These are phyloP conservation scores for Globisporangium uncinulatum DNA, from an alignment of 352 stramenopile species.

Conservation along the genomic window DNA sequence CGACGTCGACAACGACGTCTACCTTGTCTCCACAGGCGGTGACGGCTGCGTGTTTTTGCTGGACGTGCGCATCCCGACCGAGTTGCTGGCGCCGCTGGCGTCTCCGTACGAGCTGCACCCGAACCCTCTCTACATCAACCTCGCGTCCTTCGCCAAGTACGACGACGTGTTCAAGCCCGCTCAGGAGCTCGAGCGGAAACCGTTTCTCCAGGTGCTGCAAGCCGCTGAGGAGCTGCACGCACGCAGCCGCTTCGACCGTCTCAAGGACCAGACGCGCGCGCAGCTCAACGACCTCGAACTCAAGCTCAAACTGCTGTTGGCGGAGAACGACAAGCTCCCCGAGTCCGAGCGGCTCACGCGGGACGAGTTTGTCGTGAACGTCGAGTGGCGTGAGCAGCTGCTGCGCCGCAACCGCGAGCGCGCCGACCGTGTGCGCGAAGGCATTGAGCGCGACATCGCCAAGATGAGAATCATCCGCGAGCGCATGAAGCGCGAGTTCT, in stretches of 20 bases:
- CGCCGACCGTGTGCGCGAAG: constrained; percentile 53
- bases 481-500: constrained; percentile 90
- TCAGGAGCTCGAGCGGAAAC: constrained; percentile 26
- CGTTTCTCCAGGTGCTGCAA: constrained; percentile 35
- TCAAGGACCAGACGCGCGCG: constrained; percentile 60
- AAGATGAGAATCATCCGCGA: constrained; percentile 75
- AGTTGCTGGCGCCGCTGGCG: constrained; percentile 11
- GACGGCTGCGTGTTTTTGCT: constrained; percentile 67
- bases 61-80: constrained; percentile 42
- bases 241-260: constrained; percentile 53
- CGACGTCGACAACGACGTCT: constrained; percentile 23
- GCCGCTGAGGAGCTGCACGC: constrained; percentile 29
- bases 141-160: constrained; percentile 70
- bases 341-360: constrained; percentile 66
- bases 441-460: constrained; percentile 65
- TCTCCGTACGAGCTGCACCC: constrained; percentile 14
- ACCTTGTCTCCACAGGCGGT: constrained; percentile 50
- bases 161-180: constrained; percentile 54
- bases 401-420: constrained; percentile 41
- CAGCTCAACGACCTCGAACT: constrained; percentile 59
- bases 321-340: constrained; percentile 60
- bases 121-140: constrained; percentile 54
- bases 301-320: constrained; percentile 61
- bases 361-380: constrained; percentile 90
- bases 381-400: constrained; percentile 58